These are phyloP conservation scores for Trichoderma brevicompactum DNA, from an alignment of 2,329 filamentous ascomycete genomes.

Conservation along the genomic window DNA sequence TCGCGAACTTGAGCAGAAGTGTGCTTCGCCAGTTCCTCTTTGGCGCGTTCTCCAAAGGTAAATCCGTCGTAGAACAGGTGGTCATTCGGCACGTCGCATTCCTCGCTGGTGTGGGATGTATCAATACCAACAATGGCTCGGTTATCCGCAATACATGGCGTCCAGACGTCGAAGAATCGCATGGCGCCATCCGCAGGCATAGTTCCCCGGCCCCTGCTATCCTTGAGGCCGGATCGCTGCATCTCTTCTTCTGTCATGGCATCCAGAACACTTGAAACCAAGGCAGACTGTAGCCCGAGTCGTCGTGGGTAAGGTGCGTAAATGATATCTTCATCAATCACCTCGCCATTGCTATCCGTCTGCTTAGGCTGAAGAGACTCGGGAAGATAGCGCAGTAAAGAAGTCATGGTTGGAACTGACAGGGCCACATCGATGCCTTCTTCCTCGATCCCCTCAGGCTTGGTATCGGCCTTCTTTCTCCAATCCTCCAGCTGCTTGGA, in stretches of 20 bases:
- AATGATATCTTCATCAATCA: constrained; percentile 35
- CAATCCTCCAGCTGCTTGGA: constrained; percentile 49
- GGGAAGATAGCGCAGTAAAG: constrained; percentile 32
- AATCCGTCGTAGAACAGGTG: constrained; percentile 60
- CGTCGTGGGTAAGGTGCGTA: constrained; percentile 45
- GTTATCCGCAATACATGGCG: constrained; percentile 46
- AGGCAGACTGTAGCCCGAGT: constrained; percentile 49
- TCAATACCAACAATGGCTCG: constrained; percentile 30
- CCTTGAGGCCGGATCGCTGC: constrained; percentile 47
- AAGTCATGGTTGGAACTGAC: constrained; percentile 26
- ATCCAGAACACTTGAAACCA: constrained; percentile 48
- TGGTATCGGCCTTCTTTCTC: constrained; percentile 46
- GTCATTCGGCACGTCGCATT: constrained; percentile 50
- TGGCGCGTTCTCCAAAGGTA: constrained; percentile 46
- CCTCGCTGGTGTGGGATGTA: constrained; percentile 21
- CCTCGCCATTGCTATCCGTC: constrained; percentile 19
- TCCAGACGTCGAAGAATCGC: constrained; percentile 49
- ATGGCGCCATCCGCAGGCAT: constrained; percentile 39
- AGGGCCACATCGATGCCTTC: constrained; percentile 31
- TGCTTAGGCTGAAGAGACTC: constrained; percentile 28
- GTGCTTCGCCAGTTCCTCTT: constrained; percentile 31
- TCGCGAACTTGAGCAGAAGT: constrained; percentile 11
- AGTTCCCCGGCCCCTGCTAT: constrained; percentile 51
- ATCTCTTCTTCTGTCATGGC: constrained; percentile 55
- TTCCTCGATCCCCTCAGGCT: constrained; percentile 46